phyloP scores from a whole-genome alignment of 208 protist species.

The Novymonas esmeraldas region DNA sequence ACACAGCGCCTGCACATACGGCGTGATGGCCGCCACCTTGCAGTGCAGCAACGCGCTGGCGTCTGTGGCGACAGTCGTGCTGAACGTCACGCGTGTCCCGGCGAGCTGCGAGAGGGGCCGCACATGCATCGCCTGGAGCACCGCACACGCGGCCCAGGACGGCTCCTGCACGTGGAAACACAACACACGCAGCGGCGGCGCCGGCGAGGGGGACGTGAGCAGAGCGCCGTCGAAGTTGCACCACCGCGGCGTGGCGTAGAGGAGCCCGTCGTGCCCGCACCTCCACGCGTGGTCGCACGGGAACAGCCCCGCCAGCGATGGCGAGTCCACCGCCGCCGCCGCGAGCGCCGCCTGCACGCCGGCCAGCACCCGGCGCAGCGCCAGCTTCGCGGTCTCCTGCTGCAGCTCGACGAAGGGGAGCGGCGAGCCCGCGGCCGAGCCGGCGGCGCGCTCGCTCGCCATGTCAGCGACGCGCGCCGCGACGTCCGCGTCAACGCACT shows the following conservation, averaged over 20 bases:
- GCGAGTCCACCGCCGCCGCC: neutral
- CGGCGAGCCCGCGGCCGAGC: too few relatives aligned
- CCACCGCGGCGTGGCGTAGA: constrained; percentile 55
- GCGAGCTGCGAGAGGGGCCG: constrained; percentile 42
- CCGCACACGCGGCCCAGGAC: constrained; percentile 46
- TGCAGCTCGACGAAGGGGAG: constrained; percentile 4
- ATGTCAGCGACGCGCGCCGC: constrained; percentile 16
- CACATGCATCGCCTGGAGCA: constrained; percentile 53
- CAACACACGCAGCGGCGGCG: constrained; percentile 44
- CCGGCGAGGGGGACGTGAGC: neutral
- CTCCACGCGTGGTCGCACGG: constrained; percentile 40
- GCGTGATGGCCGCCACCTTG: constrained; percentile 39
- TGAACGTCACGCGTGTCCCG: constrained; percentile 42
- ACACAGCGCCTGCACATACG: constrained; percentile 56
- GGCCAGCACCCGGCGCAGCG: constrained; percentile 6
- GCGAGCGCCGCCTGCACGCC: constrained; percentile 13
- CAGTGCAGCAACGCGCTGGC: constrained; percentile 40
- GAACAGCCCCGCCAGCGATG: constrained; percentile 25
- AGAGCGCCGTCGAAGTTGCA: constrained; percentile 36
- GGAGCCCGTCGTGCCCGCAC: constrained; percentile 48
- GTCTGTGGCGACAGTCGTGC: constrained; percentile 18
- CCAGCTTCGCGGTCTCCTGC: constrained; percentile 1
- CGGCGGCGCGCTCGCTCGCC: neutral
- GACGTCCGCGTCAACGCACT: constrained; percentile 48
- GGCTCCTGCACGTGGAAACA: constrained; percentile 39